Conservation (phyloP, 148 eudicot genomes). For the Amaranthus palmeri region DNA sequence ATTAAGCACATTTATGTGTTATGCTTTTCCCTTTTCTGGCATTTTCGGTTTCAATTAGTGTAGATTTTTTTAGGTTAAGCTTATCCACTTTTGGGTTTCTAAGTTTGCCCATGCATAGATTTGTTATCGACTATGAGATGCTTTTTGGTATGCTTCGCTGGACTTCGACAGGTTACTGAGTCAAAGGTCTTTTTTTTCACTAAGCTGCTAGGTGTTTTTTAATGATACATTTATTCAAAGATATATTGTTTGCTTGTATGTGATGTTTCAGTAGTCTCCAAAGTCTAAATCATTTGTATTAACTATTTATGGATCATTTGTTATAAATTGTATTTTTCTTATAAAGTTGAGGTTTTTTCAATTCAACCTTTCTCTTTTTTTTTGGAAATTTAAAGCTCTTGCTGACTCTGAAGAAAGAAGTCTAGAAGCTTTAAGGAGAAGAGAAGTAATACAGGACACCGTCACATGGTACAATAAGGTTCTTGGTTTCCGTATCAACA, state of each 20-base stretch:
- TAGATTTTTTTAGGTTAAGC: neutral
- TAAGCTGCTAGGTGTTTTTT: no score
- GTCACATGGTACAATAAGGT: constrained; percentile 78
- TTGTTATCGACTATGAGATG: no score
- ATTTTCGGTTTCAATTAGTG: neutral
- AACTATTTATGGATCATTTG: neutral
- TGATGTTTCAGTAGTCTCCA: neutral
- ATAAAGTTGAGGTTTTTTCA: neutral
- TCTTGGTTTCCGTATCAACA: constrained; percentile 83
- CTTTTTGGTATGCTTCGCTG: no score
- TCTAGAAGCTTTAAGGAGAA: constrained; percentile 32
- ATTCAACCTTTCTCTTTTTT: neutral
- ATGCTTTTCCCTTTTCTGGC: neutral
- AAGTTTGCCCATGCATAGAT: no score
- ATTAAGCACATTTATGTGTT: neutral
- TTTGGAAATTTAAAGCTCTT: constrained; percentile 42
- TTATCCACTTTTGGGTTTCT: neutral
- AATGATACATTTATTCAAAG: no score
- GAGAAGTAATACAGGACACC: constrained; percentile 66
- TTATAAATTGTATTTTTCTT: neutral
- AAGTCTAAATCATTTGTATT: neutral
- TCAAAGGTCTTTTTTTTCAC: no score
- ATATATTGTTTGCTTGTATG: neutral
- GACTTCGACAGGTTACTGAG: no score
- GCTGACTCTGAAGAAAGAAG: constrained; percentile 49